phyloP scores from a whole-genome alignment of 768 basidiomycete species.

The Leccinum fibrillosum region DNA sequence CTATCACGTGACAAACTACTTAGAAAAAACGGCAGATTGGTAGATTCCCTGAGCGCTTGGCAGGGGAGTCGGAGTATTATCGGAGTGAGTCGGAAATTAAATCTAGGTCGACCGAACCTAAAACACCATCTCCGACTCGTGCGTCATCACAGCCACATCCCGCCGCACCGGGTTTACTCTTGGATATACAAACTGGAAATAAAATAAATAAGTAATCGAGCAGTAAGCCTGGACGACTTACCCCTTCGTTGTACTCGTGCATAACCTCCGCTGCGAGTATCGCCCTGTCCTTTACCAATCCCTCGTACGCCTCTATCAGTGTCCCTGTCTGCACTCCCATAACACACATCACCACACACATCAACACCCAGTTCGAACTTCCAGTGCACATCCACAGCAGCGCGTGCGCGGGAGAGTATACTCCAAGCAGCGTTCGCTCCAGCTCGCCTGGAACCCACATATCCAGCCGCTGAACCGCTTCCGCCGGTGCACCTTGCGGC shows the following conservation, averaged over 20 bases:
- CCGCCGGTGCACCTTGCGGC: conserved; percentile 36
- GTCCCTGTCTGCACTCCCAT: conserved; percentile 60
- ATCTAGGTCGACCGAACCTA: neutral
- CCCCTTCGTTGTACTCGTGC: conserved; percentile 80
- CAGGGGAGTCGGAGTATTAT: too few species aligned
- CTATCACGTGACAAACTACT: conserved; percentile 8
- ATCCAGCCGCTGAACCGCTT: conserved; percentile 71
- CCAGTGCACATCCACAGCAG: conserved; percentile 70
- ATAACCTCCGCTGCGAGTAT: conserved; percentile 78
- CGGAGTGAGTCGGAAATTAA: neutral
- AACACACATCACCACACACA: conserved; percentile 63
- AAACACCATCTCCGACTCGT: conserved; percentile 67
- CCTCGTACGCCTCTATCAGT: conserved; percentile 43
- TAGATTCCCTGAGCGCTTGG: too few species aligned
- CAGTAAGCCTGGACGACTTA: conserved; percentile 33
- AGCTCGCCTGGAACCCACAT: conserved; percentile 76
- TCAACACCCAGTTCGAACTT: conserved; percentile 73
- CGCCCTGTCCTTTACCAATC: conserved; percentile 68
- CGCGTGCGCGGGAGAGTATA: conserved; percentile 78
- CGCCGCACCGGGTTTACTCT: conserved; percentile 69
- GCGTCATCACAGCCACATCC: conserved; percentile 83
- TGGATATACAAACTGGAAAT: conserved; percentile 77
- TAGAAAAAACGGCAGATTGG: neutral
- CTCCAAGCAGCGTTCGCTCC: conserved; percentile 63
- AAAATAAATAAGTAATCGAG: neutral